phyloP scores from a whole-genome alignment of 108 stramenopile species.

The Discostella pseudostelligera region DNA sequence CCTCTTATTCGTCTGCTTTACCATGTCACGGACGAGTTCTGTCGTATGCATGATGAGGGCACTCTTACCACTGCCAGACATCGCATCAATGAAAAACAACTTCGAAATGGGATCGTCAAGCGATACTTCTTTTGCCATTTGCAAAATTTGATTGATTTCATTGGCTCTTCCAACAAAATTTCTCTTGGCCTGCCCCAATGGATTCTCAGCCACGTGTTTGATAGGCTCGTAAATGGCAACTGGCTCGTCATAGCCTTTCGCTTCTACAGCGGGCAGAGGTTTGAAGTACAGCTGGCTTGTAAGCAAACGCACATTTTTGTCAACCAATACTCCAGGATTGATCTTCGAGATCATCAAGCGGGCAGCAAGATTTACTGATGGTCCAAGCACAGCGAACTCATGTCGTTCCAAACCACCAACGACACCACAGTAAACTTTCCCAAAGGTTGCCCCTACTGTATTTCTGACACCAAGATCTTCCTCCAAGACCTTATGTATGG shows the following conservation, averaged over 20 bases:
- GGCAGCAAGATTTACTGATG: conserved; percentile 75
- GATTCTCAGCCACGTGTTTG: conserved; percentile 1
- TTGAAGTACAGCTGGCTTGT: conserved; percentile 57
- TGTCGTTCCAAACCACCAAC: conserved; percentile 68
- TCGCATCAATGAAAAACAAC: conserved; percentile 43
- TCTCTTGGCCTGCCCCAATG: conserved; percentile 32
- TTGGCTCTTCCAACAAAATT: conserved; percentile 63
- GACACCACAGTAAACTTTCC: conserved; percentile 73
- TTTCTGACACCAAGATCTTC: conserved; percentile 56
- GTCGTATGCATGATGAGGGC: conserved; percentile 54
- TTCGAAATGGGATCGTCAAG: conserved; percentile 19
- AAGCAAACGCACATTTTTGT: conserved; percentile 55
- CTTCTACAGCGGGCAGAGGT: conserved; percentile 55
- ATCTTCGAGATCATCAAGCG: conserved; percentile 56
- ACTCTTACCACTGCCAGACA: conserved; percentile 66
- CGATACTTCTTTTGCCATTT: conserved; percentile 45
- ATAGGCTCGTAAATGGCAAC: conserved; percentile 75
- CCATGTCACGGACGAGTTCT: conserved; percentile 47
- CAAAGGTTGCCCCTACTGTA: conserved; percentile 64
- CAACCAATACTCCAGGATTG: conserved; percentile 72
- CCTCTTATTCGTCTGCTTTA: conserved; percentile 35
- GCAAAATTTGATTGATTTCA: conserved; percentile 56
- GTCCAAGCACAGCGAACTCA: conserved; percentile 72
- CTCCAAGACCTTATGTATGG: conserved; percentile 57
- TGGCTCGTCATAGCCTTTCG: conserved; percentile 71